A percentile compares a stretch with the other conserved stretches of the same genome.
These are phyloP conservation scores for Choanephora cucurbitarum DNA, from an alignment of 371 early-diverging fungal species.

Conservation along the genomic window DNA sequence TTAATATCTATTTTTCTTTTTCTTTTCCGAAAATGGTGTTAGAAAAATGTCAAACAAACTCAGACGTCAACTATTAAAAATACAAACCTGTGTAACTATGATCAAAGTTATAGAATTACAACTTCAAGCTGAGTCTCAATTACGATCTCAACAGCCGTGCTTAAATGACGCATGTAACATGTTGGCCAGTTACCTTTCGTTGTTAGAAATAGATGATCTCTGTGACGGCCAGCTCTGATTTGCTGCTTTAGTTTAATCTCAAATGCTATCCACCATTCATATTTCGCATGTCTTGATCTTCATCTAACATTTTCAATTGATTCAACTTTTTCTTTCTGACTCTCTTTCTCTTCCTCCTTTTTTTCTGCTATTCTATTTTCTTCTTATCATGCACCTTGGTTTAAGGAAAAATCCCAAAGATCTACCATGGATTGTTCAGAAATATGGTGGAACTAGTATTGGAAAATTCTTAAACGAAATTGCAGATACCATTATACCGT, in stretches of 20 bases:
- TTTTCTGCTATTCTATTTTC: constrained; percentile 6
- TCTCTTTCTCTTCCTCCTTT: constrained; percentile 1
- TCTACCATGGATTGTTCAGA: constrained; percentile 76
- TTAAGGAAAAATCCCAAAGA: constrained; percentile 22
- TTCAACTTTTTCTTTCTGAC: no score
- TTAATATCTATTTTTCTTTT: no score
- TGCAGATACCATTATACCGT: constrained; percentile 60
- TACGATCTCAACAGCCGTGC: no score
- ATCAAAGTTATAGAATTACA: no score
- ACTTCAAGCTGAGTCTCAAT: no score
- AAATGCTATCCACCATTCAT: constrained; percentile 4
- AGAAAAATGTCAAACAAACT: no score
- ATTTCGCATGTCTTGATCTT: constrained; percentile 2
- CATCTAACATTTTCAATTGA: background rate
- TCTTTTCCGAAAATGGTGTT: no score
- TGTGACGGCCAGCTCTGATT: constrained; percentile 24
- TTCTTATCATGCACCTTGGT: constrained; percentile 15
- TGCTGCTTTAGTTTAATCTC: constrained; percentile 15
- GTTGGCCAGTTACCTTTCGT: constrained; percentile 1
- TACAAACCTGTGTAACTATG: no score
- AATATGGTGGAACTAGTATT: constrained; percentile 90
- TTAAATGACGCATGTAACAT: no score
- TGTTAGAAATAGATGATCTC: constrained; percentile 19
- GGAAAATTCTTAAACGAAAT: constrained; percentile 75
- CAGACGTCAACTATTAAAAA: no score